Evolutionary conservation across 176 grass and related monocot genomes (phyloP), one percentile per base, ranked within the genome.

Genomic region (Triticum timopheevii): DNA sequence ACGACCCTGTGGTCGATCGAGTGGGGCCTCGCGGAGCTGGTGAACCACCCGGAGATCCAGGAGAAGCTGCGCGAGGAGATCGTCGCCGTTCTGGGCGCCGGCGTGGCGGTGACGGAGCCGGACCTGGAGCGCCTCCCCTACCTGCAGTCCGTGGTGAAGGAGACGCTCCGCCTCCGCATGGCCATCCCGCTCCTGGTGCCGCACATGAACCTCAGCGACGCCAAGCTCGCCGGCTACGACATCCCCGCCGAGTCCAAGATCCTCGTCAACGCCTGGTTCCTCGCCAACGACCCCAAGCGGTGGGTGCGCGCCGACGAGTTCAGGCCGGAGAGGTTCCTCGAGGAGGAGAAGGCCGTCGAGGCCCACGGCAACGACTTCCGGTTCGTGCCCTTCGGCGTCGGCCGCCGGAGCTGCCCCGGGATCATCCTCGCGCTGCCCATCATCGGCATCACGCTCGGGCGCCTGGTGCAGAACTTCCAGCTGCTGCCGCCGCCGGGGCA

Each of bases 1-100:
- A 99, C 97, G 19, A 99, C 97, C 10, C 85, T 99, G 69, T 99
- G 97, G 97, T 99, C 97, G 59, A 94, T 99, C 78, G 97, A 99
- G 77, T 99, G 97, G 97, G 97, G 94, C 70, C 88, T 99, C 22
- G 97, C 97, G 0, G 97, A 99, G 97, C 90, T 99, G 61, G 89
- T 96, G 44, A 99, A 99, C 92, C 88, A 99, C 85, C 94, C 87
- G n/a, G 61, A 47, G 20, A 83, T 96, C 85, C 97, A 98, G 87
- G 17, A 80, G 19, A 96, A 92, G 84, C 88, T 92, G 24, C 82
- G 94, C 0, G 75, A 77, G 0, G 96, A 98, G 92, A 69, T 98
- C 5, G 34, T 80, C 19, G 22, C 72, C 0, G 93, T 98, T 23
- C 93, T 98, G 10, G 93, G 92, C 27, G 28, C 72, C 0, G 80